Evolutionary conservation across 2,329 filamentous ascomycete genomes (phyloP).

Genomic region (Beauveria varroae): DNA sequence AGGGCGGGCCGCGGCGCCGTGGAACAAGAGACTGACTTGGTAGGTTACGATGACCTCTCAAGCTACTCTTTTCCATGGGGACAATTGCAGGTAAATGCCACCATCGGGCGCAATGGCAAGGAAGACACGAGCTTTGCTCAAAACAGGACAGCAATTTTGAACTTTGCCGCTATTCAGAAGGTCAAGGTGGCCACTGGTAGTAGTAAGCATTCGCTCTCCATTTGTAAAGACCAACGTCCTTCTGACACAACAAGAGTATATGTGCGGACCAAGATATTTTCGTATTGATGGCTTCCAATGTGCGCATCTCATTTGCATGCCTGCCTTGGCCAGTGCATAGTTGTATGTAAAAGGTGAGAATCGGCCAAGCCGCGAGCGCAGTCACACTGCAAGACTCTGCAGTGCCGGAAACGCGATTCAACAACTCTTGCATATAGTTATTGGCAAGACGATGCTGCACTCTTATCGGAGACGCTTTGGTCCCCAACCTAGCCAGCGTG

Average conservation of each 20-base stretch:
- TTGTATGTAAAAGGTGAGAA: not conserved
- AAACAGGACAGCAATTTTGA: constrained; percentile 43
- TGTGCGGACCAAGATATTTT: too few species aligned
- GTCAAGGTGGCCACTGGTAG: constrained; percentile 35
- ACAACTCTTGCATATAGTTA: not conserved
- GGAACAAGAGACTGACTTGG: too few species aligned
- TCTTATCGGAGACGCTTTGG: too few species aligned
- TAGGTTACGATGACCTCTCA: too few species aligned
- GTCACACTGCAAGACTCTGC: too few species aligned
- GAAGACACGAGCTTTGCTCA: constrained; percentile 37
- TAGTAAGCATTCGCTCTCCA: constrained; percentile 11
- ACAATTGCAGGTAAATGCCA: constrained; percentile 40
- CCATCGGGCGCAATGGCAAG: constrained; percentile 40
- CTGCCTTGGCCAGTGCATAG: not conserved
- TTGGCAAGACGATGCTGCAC: not conserved
- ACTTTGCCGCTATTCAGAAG: constrained; percentile 35
- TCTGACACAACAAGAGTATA: too few species aligned
- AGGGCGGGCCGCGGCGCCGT: too few species aligned
- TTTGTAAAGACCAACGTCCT: too few species aligned
- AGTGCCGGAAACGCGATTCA: not conserved
- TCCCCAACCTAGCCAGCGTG: too few species aligned
- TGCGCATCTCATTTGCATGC: not conserved
- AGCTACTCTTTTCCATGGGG: constrained; percentile 21
- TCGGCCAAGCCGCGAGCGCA: too few species aligned
- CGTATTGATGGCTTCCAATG: not conserved